These are phyloP conservation scores for Trichoderma parareesei DNA, from an alignment of 495 filamentous ascomycete genomes.

Conservation along the genomic window DNA sequence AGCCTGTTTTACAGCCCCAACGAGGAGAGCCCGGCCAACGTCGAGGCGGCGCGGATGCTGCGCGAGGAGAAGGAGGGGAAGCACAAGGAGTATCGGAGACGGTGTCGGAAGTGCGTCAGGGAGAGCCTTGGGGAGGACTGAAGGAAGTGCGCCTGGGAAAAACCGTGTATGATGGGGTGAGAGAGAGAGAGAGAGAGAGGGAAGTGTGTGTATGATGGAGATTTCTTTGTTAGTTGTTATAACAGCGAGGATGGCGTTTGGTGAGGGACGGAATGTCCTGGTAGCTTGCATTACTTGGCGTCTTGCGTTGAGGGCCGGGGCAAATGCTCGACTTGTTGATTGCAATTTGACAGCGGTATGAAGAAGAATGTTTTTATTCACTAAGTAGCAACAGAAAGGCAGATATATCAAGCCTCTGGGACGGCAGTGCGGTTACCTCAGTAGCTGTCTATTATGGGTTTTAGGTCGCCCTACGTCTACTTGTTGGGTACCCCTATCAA, in stretches of 20 bases:
- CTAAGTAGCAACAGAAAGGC: neutral
- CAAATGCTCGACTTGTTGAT: neutral
- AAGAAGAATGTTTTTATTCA: neutral
- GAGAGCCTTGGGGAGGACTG: conserved; percentile 74
- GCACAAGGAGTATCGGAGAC: conserved; percentile 63
- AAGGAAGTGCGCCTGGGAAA: neutral
- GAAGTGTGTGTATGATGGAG: no score
- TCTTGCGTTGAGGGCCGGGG: neutral
- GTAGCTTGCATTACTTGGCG: conserved; percentile 3
- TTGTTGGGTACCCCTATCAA: conserved; percentile 50
- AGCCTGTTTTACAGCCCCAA: conserved; percentile 90
- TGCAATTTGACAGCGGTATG: neutral
- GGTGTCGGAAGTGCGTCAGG: conserved; percentile 69
- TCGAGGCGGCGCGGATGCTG: conserved; percentile 84
- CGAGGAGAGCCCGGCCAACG: conserved; percentile 90
- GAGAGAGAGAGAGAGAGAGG: no score
- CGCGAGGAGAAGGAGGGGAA: conserved; percentile 62
- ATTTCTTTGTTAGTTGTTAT: neutral
- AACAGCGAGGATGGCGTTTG: neutral
- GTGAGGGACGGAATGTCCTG: neutral
- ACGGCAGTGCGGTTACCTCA: no score
- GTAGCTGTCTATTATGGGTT: no score
- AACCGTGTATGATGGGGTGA: neutral
- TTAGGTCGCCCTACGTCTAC: neutral
- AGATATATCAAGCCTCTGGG: neutral